These are phyloP conservation scores for Aegilops bicornis DNA, from an alignment of 176 grass and related monocot genomes.

Conservation along the genomic window DNA sequence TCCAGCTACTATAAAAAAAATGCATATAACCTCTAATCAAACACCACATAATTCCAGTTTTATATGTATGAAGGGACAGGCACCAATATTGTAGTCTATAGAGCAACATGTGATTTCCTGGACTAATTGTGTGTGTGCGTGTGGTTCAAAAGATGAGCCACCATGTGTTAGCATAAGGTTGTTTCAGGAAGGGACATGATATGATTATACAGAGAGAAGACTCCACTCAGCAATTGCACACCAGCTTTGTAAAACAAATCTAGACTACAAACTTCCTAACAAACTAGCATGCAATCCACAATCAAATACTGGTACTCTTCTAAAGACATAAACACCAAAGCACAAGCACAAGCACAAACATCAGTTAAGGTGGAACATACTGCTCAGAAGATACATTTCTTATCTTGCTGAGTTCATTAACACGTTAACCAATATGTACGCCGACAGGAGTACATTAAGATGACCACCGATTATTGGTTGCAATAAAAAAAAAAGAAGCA, in stretches of 20 bases:
- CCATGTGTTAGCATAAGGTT: neutral
- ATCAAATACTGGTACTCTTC: neutral
- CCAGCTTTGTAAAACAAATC: neutral
- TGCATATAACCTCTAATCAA: neutral
- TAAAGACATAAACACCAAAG: neutral
- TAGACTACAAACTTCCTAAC: neutral
- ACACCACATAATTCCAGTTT: neutral
- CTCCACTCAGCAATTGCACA: neutral
- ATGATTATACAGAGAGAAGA: neutral
- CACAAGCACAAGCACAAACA: neutral
- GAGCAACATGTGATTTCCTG: neutral
- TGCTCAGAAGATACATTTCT: neutral
- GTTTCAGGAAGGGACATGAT: neutral
- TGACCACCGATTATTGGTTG: constrained; percentile 29
- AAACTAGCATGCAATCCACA: neutral
- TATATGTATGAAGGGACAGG: neutral
- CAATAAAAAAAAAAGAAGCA: neutral
- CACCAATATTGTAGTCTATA: neutral
- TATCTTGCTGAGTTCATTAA: neutral
- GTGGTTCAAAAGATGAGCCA: neutral
- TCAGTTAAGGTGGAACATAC: neutral
- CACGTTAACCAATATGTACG: neutral
- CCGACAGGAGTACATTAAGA: neutral
- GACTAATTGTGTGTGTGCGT: neutral
- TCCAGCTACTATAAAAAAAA: neutral